These are phyloP conservation scores for Dichomitus squalens DNA, from an alignment of 1,284 basidiomycete genomes.

Conservation along the genomic window DNA sequence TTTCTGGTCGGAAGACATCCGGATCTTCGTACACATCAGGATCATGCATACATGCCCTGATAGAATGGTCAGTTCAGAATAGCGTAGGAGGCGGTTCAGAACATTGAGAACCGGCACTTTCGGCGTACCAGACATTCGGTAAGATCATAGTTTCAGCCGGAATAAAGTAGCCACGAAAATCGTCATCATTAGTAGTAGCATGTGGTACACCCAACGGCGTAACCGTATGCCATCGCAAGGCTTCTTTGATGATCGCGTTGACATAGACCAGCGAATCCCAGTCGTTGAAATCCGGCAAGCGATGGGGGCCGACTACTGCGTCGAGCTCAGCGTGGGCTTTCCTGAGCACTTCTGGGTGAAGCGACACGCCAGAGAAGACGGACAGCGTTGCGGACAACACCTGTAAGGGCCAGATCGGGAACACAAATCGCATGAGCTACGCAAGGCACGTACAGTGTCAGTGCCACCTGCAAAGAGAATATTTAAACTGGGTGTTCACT, in stretches of 20 bases:
- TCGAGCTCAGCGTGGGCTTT: conserved; percentile 36
- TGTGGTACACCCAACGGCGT: conserved; percentile 15
- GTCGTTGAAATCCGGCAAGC: conserved; percentile 24
- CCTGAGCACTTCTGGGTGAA: conserved; percentile 35
- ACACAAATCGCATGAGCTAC: neutral
- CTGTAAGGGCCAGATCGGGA: neutral
- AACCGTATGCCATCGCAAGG: conserved; percentile 24
- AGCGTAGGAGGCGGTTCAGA: too few relatives aligned
- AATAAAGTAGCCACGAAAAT: conserved; percentile 24
- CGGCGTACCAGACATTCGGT: conserved; percentile 31
- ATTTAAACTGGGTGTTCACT: conserved; percentile 21
- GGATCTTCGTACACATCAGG: conserved; percentile 18
- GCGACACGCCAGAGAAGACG: conserved; percentile 38
- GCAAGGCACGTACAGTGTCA: neutral
- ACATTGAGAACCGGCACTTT: neutral
- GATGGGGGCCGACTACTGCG: conserved; percentile 26
- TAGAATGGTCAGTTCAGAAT: neutral
- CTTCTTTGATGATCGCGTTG: conserved; percentile 25
- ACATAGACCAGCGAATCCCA: conserved; percentile 20
- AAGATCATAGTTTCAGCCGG: conserved; percentile 24
- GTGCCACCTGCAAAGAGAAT: conserved; percentile 3
- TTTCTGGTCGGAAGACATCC: conserved; percentile 19
- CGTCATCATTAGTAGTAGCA: conserved; percentile 14
- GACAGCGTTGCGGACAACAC: conserved; percentile 25
- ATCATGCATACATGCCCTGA: conserved; percentile 21